These are phyloP conservation scores for Umbelopsis sp. DNA, from an alignment of 192 early-diverging fungal genomes.

Conservation along the genomic window DNA sequence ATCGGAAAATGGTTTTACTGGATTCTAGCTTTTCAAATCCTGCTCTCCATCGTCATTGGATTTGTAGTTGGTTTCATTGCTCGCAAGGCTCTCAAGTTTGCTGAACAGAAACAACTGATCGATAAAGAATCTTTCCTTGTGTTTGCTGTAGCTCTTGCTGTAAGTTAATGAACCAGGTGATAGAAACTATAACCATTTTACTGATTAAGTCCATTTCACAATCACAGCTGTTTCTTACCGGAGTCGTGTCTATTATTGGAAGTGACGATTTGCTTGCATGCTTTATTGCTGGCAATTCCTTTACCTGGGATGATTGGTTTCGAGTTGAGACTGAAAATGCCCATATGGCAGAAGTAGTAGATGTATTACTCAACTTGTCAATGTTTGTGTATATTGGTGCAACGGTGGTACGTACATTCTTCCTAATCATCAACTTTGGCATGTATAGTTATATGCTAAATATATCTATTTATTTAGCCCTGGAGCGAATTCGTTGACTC, in stretches of 20 bases:
- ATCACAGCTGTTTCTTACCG: slow-evolving; percentile 56
- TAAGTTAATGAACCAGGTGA: slow-evolving; percentile 26
- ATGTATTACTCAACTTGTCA: slow-evolving; percentile 78
- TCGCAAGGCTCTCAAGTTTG: slow-evolving; percentile 62
- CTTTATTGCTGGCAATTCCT: slow-evolving; percentile 77
- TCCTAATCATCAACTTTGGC: neutral
- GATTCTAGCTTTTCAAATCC: slow-evolving; percentile 75
- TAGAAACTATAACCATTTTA: neutral
- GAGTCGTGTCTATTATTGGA: slow-evolving; percentile 71
- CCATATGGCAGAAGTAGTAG: slow-evolving; percentile 83
- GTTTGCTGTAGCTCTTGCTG: slow-evolving; percentile 76
- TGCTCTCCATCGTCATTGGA: slow-evolving; percentile 72
- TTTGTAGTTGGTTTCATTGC: slow-evolving; percentile 66
- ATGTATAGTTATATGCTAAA: neutral
- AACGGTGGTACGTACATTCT: slow-evolving; percentile 41
- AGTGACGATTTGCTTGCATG: slow-evolving; percentile 78
- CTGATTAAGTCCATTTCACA: neutral
- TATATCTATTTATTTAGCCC: slow-evolving; percentile 39
- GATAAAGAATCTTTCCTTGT: slow-evolving; percentile 88
- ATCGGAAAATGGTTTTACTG: slow-evolving; percentile 74
- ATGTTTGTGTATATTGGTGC: slow-evolving; percentile 92
- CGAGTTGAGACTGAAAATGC: slow-evolving; percentile 71
- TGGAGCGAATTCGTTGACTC: slow-evolving; percentile 65
- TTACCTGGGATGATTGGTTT: slow-evolving; percentile 95
- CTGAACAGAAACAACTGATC: slow-evolving; percentile 71